Evolutionary conservation across 2,329 filamentous ascomycete species (phyloP).

Genomic region (Rhinocladiella similis): DNA sequence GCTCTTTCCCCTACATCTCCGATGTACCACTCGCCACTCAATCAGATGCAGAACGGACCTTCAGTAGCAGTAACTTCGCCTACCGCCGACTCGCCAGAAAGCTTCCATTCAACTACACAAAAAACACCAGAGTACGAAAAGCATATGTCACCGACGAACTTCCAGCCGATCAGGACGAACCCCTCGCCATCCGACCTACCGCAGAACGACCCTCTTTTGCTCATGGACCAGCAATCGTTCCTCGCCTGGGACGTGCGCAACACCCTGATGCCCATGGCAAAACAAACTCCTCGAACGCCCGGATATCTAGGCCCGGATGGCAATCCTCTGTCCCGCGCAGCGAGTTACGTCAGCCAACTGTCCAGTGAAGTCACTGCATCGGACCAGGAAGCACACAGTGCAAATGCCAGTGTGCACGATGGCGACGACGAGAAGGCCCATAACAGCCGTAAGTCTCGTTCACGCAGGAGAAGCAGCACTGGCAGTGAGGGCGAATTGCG

Average conservation of each 20-base stretch:
- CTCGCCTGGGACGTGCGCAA: conserved; percentile 26
- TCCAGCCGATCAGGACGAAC: conserved; percentile 8
- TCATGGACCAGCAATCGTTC: conserved; percentile 26
- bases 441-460: conserved; percentile 6
- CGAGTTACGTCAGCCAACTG: conserved; percentile 26
- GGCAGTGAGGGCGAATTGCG: conserved; percentile 23
- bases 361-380: conserved; percentile 26
- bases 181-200: conserved; percentile 12
- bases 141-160: neutral
- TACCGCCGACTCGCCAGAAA: conserved; percentile 97
- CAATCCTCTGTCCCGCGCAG: conserved; percentile 22
- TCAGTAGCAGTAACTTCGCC: conserved; percentile 38
- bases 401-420: conserved; percentile 7
- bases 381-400: conserved; percentile 17
- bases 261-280: conserved; percentile 26
- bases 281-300: conserved; percentile 24
- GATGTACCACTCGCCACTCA: conserved; percentile 16
- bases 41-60: conserved; percentile 18
- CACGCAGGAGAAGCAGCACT: conserved; percentile 12
- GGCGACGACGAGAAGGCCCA: conserved; percentile 10
- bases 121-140: conserved; percentile 41
- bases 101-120: conserved; percentile 81
- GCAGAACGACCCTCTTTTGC: conserved; percentile 22
- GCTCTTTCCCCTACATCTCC: conserved; percentile 5
- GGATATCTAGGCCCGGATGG: conserved; percentile 17